Evolutionary conservation across 2,329 filamentous ascomycete genomes (phyloP), one percentile per base, ranked within the genome.

Genomic region (Calonectria pauciramosa): DNA sequence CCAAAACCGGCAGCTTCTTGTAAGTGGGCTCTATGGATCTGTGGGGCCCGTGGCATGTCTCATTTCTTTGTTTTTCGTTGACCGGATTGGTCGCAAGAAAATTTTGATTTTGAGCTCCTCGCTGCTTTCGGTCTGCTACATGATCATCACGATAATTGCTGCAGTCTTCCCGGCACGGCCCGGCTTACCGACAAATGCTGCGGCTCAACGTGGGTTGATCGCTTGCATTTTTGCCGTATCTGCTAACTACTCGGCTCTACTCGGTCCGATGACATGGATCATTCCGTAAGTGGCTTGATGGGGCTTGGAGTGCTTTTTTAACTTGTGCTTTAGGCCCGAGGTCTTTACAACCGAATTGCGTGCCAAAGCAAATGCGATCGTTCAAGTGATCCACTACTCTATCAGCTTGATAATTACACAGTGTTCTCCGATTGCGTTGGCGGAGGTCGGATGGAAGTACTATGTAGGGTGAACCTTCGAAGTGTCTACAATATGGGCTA

Each of bases 221-320:
- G 85, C 85, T 0, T 86, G 85, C 14, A 85, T 86, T 2, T 86
- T 86, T 72, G 79, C 79, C 3, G 79, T 80, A 0, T 80, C 79
- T 0, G 79, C 79, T 0, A 82, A 84, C 26, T 85, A 86, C 4
- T 86, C 85, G 16, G 85, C 85, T 20, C 76, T 86, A 1, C 75
- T 86, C 7, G 85, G 85, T 0, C 85, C 85, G 0, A 86, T 86
- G 85, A 86, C 85, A 0, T 86, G 85, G 85, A 86, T 86, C 10
- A 86, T 86, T 28, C 85, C 85, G 85, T 86, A 36, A 74, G 84
- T 82, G 41, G 56, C 56, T 63, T 11, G 1, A 14, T 38, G 75
- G 11, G 23, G 38, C 0, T 26, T 3, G 7, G 1, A 0, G 8
- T n/a, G 0, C 14, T 3, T 70, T 54, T 6, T 0, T 51, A 0